Base-by-base conservation (phyloP, 2,329 filamentous ascomycete genomes). In the Phialocephala subalpina region DNA sequence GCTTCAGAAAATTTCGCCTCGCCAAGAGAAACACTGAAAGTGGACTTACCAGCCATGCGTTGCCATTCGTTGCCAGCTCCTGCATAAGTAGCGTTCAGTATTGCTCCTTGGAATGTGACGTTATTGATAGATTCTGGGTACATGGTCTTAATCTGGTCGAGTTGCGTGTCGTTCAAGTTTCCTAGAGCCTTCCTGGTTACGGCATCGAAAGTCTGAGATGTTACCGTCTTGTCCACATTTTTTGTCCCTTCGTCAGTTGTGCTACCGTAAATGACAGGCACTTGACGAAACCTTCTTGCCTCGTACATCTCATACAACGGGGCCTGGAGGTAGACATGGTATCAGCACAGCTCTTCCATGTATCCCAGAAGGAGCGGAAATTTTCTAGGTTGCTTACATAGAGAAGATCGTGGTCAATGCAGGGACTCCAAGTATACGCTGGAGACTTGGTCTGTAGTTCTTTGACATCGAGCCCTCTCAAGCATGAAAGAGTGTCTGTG, bases 221-320 rank as follows among this genome's bases (percentile, higher is more conserved):
- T 59, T 12, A 67, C 60, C 9, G 61, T 62, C 33, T 67, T 64
- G 27, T 67, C 56, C 20, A 64, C 60, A 22, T 62, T 62, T 25
- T 60, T 63, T 6, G 65, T 64, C 2, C 65, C 65, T 36, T 67
- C 65, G 18, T 67, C 57, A 7, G 60, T 68, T 1, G 52, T 40
- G 35, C 58, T 57, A 45, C 69, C 81, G 35, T 81, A 81, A 20
- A 88, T 81, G 0, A 82, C 76, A 0, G 86, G 86, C 0, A 88
- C 80, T 22, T 79, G 78, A 64, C 85, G 75, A 73, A 86, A 85
- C 5, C 78, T 80, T 0, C 83, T 84, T 18, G 81, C 62, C 4
- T 74, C 72, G 55, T 85, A 86, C 2, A 80, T 71, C 2, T 74
- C 77, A 66, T 68, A 68, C 16, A 63, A 45, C 6, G 63, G 66